Conservation (phyloP, 1,284 basidiomycete species). For the Bjerkandera adusta region DNA sequence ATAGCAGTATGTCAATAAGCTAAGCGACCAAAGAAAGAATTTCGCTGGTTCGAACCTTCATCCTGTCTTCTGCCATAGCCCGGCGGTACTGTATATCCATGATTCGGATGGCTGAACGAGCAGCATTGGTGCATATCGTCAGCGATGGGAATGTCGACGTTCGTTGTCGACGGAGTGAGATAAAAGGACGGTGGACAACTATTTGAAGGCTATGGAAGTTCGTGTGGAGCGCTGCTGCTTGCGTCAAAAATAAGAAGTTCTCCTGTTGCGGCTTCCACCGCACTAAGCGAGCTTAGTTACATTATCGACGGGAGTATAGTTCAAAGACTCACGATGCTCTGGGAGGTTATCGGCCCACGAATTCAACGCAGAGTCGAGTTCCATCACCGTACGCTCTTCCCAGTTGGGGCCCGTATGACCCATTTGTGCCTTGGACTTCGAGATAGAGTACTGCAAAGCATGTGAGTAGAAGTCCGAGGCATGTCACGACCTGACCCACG, state of each 20-base stretch:
- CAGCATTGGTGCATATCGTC: constrained; percentile 63
- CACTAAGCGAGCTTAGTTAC: constrained; percentile 27
- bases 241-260: constrained; percentile 45
- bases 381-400: constrained; percentile 54
- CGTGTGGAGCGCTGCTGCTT: constrained; percentile 52
- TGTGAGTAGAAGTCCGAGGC: neutral
- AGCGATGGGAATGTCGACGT: constrained; percentile 51
- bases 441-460: constrained; percentile 50
- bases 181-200: constrained; percentile 61
- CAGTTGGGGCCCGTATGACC: constrained; percentile 47
- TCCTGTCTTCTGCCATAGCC: too few relatives aligned
- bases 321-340: constrained; percentile 37
- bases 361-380: constrained; percentile 61
- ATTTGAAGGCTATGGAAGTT: constrained; percentile 57
- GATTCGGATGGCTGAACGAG: constrained; percentile 55
- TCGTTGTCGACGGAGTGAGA: constrained; percentile 46
- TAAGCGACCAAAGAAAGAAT: neutral
- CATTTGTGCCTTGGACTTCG: constrained; percentile 44
- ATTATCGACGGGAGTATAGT: neutral
- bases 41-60: neutral
- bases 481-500: constrained; percentile 27
- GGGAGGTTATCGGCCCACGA: constrained; percentile 61
- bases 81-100: constrained; percentile 40
- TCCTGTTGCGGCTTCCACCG: constrained; percentile 54
- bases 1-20: constrained; percentile 30